Evolutionary conservation across 2,329 filamentous ascomycete species (phyloP).

Genomic region (Fusarium graminum): DNA sequence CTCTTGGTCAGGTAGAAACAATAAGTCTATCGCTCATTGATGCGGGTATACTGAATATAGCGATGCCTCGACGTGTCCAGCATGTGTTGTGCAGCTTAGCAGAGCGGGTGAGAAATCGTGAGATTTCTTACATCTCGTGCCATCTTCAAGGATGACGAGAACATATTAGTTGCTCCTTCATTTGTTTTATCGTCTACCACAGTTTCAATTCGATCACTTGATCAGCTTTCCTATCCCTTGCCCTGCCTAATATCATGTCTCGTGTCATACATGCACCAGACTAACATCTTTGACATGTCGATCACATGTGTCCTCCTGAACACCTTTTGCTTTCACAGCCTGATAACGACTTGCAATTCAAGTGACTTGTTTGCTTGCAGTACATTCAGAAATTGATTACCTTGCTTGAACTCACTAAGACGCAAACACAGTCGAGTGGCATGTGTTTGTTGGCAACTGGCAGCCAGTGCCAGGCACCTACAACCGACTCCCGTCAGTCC

Average conservation of each 20-base stretch:
- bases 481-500: background rate
- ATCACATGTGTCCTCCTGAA: background rate
- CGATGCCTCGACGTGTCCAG: background rate
- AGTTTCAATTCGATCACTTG: background rate
- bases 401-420: background rate
- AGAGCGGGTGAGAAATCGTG: background rate
- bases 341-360: background rate
- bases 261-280: background rate
- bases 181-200: background rate
- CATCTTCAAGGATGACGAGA: background rate
- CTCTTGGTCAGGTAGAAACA: background rate
- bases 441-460: conserved; percentile 4
- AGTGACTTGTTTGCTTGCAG: background rate
- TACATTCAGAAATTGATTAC: background rate
- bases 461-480: conserved; percentile 26
- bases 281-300: background rate
- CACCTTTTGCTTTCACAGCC: background rate
- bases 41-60: background rate
- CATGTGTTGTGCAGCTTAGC: background rate
- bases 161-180: background rate
- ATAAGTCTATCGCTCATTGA: background rate
- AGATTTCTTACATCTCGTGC: background rate
- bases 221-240: background rate
- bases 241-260: background rate
- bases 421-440: background rate